Percentiles rank a stretch among this genome's conserved stretches.
Conservation (phyloP, 192 early-diverging fungal genomes). For the Backusella morwellensis region DNA sequence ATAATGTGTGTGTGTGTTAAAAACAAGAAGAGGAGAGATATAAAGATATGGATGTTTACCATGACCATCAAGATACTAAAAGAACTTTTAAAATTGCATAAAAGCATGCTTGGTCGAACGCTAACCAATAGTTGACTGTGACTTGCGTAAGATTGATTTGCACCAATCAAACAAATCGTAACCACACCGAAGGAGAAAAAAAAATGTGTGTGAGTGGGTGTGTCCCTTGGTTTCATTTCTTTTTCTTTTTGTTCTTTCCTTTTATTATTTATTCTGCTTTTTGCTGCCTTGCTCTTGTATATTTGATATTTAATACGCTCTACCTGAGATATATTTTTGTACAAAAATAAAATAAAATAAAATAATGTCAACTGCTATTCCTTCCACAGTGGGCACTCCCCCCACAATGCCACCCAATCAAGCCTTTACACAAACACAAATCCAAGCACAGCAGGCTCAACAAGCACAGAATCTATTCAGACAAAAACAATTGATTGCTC, state of each 20-base stretch:
- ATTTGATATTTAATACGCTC: neutral
- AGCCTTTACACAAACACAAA: neutral
- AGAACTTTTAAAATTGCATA: too few relatives aligned
- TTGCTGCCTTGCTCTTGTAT: neutral
- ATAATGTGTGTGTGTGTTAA: too few relatives aligned
- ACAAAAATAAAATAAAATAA: neutral
- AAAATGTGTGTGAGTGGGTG: neutral
- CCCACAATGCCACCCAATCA: neutral
- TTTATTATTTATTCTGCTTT: neutral
- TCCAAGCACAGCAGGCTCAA: neutral
- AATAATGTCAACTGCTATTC: conserved; percentile 11
- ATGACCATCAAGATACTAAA: too few relatives aligned
- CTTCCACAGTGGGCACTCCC: neutral
- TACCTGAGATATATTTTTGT: neutral
- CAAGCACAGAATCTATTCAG: conserved; percentile 10
- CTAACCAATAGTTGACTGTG: neutral
- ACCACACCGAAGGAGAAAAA: neutral
- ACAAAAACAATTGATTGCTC: conserved; percentile 1
- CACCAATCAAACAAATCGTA: neutral
- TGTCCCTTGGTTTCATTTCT: conserved; percentile 2
- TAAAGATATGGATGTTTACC: too few relatives aligned
- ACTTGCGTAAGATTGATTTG: neutral
- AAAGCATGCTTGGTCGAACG: neutral
- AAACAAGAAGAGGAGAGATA: too few relatives aligned
- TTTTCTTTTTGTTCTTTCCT: neutral